Evolutionary conservation across 371 early-diverging fungal genomes (phyloP).

Genomic region (Mucor saturninus): DNA sequence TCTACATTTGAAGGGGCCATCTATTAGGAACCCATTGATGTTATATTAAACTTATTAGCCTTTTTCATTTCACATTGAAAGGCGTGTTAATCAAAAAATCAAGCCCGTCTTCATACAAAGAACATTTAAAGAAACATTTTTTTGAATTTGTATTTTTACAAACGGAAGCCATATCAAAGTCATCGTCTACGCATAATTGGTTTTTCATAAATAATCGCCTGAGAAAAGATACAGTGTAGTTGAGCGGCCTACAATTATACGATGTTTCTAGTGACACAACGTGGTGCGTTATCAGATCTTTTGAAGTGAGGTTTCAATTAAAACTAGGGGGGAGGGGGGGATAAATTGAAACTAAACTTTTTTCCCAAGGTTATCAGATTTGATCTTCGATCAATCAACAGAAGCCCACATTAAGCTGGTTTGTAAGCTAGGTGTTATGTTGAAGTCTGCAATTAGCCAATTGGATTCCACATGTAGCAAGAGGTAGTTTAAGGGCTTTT

Average conservation of each 20-base stretch:
- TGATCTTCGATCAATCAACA: not conserved
- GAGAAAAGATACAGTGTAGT: no score
- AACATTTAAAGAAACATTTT: no score
- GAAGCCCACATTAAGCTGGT: not conserved
- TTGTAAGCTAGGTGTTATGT: slow-evolving; percentile 1
- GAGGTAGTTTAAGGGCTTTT: not conserved
- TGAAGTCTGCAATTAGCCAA: slow-evolving; percentile 2
- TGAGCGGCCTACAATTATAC: slow-evolving; percentile 14
- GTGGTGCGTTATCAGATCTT: slow-evolving; percentile 25
- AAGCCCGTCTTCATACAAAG: no score
- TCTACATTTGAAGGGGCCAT: no score
- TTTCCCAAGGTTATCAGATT: slow-evolving; percentile 15
- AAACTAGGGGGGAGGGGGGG: not conserved
- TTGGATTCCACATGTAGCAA: slow-evolving; percentile 21
- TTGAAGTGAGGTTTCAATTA: slow-evolving; percentile 11
- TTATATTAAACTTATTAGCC: no score
- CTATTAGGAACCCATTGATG: no score
- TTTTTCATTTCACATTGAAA: no score
- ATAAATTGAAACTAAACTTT: not conserved
- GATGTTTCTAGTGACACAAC: slow-evolving; percentile 22
- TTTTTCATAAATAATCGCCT: no score
- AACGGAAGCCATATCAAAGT: no score
- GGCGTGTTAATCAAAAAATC: no score
- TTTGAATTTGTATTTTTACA: no score
- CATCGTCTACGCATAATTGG: no score